Evolutionary conservation across 768 basidiomycete genomes (phyloP).

Genomic region (Tylopilus sp.): DNA sequence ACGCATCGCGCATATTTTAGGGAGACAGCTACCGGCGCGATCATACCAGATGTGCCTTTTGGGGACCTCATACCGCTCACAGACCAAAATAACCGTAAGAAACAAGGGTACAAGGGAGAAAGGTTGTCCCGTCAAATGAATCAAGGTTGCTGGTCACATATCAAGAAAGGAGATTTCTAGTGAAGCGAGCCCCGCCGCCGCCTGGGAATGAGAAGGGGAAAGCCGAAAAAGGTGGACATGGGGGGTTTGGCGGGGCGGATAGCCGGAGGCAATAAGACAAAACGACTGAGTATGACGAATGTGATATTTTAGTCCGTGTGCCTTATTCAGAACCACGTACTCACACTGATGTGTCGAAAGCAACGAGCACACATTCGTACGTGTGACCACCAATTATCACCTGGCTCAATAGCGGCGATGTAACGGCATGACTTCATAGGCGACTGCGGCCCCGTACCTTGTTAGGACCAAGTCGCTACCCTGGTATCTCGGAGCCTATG

Average conservation of each 20-base stretch:
- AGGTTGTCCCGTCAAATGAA: neutral
- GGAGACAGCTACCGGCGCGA: neutral
- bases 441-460: neutral
- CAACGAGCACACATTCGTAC: neutral
- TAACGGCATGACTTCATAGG: neutral
- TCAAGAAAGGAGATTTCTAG: too few relatives aligned
- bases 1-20: neutral
- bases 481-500: constrained; percentile 14
- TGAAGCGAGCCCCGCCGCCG: neutral
- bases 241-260: neutral
- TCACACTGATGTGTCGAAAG: neutral
- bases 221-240: constrained; percentile 1
- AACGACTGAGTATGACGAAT: neutral
- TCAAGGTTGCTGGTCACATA: neutral
- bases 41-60: neutral
- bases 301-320: neutral
- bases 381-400: neutral
- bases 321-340: neutral
- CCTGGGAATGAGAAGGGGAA: neutral
- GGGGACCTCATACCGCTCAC: neutral
- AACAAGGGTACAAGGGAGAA: neutral
- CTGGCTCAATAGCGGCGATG: neutral
- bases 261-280: neutral
- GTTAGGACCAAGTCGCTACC: neutral
- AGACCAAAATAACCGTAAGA: neutral